Conservation (phyloP, 2,329 filamentous ascomycete genomes). For the Clarireedia homoeocarpa region DNA sequence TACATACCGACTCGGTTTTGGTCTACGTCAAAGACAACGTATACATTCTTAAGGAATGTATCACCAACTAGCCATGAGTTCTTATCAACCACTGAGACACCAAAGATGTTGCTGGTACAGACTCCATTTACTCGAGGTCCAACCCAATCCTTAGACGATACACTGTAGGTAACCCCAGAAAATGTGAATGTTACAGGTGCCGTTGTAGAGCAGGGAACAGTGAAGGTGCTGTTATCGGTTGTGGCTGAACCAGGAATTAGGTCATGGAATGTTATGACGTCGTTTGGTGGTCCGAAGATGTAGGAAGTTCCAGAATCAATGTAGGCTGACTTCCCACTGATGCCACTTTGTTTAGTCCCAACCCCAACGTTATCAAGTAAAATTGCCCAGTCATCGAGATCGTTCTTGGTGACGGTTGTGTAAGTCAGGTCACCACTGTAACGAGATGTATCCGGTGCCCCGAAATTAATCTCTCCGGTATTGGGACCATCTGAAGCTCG, state of each 20-base stretch:
- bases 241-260: constrained; percentile 50
- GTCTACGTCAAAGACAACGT: constrained; percentile 76
- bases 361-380: constrained; percentile 57
- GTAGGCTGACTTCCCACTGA: constrained; percentile 49
- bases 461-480: constrained; percentile 72
- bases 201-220: constrained; percentile 64
- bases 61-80: constrained; percentile 74
- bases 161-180: constrained; percentile 55
- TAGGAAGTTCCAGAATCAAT: constrained; percentile 82
- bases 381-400: constrained; percentile 63
- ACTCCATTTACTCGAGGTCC: constrained; percentile 33
- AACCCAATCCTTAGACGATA: constrained; percentile 67
- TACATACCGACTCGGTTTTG: constrained; percentile 49
- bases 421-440: constrained; percentile 65
- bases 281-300: constrained; percentile 60
- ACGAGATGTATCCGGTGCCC: constrained; percentile 56
- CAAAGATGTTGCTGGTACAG: constrained; percentile 68
- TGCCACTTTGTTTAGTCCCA: constrained; percentile 47
- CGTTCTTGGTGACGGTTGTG: constrained; percentile 38
- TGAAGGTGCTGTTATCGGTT: constrained; percentile 55
- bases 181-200: constrained; percentile 58
- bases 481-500: constrained; percentile 57
- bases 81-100: constrained; percentile 52
- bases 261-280: constrained; percentile 61
- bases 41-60: constrained; percentile 84